phyloP scores from a whole-genome alignment of 352 stramenopile species.

The Phytopythium chamaehyphon region DNA sequence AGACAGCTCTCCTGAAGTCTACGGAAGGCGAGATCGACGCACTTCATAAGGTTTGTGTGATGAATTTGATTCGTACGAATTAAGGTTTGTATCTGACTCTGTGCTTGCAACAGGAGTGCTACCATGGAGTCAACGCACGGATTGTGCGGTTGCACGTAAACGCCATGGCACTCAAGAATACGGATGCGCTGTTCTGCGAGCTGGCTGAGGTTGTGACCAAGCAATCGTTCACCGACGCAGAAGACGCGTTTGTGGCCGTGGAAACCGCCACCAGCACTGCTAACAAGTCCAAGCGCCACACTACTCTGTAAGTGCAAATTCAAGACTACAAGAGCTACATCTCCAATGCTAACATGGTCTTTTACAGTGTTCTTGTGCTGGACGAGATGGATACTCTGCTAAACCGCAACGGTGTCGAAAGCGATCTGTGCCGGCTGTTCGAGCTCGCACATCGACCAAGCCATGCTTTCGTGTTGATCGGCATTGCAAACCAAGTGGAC shows the following conservation, averaged over 20 bases:
- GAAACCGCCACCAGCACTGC: conserved; percentile 38
- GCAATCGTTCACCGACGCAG: conserved; percentile 32
- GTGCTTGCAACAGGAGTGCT: conserved; percentile 24
- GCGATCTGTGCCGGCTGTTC: conserved; percentile 71
- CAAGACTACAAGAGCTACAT: too few relatives aligned
- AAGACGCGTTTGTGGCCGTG: conserved; percentile 64
- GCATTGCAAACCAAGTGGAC: conserved; percentile 83
- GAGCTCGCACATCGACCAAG: conserved; percentile 58
- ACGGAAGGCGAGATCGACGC: conserved; percentile 44
- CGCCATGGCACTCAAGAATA: conserved; percentile 60
- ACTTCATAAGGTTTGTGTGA: conserved; percentile 39
- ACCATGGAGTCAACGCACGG: conserved; percentile 16
- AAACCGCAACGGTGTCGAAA: conserved; percentile 62
- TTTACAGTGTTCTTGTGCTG: conserved; percentile 55
- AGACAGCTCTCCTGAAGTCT: conserved; percentile 64
- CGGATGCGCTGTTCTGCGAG: conserved; percentile 43
- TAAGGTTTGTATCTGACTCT: background rate
- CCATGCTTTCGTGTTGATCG: conserved; percentile 70
- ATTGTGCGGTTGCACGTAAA: conserved; percentile 65
- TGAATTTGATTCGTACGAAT: too few relatives aligned
- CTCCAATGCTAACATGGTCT: background rate
- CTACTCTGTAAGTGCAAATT: conserved; percentile 36
- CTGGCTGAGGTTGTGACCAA: conserved; percentile 52
- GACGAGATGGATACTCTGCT: conserved; percentile 81
- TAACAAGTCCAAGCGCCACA: conserved; percentile 21